Evolutionary conservation across 306 rosid species (phyloP).

Genomic region (Ormosia emarginata): DNA sequence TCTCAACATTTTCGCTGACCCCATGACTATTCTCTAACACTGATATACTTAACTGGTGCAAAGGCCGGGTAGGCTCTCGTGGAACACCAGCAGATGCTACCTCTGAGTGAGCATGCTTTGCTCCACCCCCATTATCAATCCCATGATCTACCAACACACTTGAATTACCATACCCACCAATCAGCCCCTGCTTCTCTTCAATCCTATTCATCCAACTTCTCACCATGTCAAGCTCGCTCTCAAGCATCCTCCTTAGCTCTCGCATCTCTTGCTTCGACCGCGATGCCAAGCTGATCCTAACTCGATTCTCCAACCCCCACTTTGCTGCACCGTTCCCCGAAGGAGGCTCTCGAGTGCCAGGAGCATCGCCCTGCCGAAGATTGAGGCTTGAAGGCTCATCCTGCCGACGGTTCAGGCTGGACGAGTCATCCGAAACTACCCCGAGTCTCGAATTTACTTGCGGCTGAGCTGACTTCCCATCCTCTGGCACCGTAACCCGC

Average conservation of each 20-base stretch:
- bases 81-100: conserved; percentile 58
- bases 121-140: conserved; percentile 39
- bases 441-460: conserved; percentile 32
- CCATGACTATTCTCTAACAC: conserved; percentile 68
- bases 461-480: conserved; percentile 36
- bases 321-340: conserved; percentile 39
- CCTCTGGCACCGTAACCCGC: conserved; percentile 16
- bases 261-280: conserved; percentile 58
- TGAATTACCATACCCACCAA: conserved; percentile 39
- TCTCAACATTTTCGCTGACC: conserved; percentile 62
- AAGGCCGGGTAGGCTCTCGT: conserved; percentile 54
- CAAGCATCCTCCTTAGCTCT: conserved; percentile 62
- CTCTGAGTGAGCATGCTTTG: conserved; percentile 58
- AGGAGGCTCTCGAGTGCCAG: conserved; percentile 30
- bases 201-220: conserved; percentile 68
- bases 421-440: conserved; percentile 45
- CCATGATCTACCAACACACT: conserved; percentile 28
- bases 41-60: conserved; percentile 59
- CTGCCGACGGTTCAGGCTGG: conserved; percentile 35
- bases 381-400: conserved; percentile 13
- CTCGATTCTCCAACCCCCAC: conserved; percentile 35
- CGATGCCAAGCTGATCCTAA: conserved; percentile 29
- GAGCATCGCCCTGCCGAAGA: conserved; percentile 8
- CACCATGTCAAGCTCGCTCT: conserved; percentile 54
- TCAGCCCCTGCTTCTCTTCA: conserved; percentile 60